Evolutionary conservation across 805 yeast species (phyloP).

Genomic region (Yamadazyma scolyti): DNA sequence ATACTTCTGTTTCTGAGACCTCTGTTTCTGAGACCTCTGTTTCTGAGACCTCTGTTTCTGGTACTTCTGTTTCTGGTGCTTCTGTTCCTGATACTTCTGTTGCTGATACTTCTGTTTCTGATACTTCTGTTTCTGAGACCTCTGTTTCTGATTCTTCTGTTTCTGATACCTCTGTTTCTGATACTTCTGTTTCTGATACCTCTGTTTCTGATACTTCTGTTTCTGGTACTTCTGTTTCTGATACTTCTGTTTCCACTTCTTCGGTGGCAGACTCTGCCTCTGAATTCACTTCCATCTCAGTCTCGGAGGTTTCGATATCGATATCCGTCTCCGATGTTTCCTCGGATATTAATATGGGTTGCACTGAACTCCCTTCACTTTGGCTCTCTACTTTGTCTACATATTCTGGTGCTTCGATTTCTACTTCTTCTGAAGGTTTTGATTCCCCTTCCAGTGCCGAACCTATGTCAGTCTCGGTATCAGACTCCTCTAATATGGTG

Average conservation of each 20-base stretch:
- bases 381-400: background rate
- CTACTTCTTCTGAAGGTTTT: slow-evolving; percentile 1
- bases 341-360: too few species aligned
- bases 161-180: slow-evolving; percentile 1
- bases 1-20: background rate
- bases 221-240: background rate
- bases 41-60: background rate
- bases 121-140: background rate
- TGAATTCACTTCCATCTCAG: slow-evolving; percentile 7
- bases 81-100: background rate
- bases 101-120: background rate
- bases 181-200: slow-evolving; percentile 2
- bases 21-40: background rate
- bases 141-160: slow-evolving; percentile 4
- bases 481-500: too few species aligned
- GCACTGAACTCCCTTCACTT: too few species aligned
- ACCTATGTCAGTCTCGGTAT: too few species aligned
- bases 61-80: background rate
- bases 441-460: slow-evolving; percentile 1
- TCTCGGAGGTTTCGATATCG: slow-evolving; percentile 6
- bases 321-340: too few species aligned
- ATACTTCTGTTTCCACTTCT: background rate
- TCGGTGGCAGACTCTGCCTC: slow-evolving; percentile 5
- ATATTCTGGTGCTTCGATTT: background rate
- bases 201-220: slow-evolving; percentile 1